Evolutionary conservation across 345 rosid genomes (phyloP).

Genomic region (Reutealis trisperma): DNA sequence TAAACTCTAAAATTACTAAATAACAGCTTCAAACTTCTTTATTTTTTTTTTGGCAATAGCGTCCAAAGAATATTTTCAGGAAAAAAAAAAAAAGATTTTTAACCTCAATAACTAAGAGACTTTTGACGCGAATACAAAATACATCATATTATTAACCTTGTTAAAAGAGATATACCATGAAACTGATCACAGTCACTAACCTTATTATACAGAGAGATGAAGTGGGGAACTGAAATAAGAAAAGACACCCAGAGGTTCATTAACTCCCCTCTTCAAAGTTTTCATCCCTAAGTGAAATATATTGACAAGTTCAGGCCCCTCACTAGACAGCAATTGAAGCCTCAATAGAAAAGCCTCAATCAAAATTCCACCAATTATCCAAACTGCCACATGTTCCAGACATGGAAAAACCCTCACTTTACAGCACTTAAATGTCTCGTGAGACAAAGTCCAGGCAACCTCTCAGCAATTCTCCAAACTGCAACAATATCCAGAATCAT

Average conservation of each 20-base stretch:
- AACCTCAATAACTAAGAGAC: too few species aligned
- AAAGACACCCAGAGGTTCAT: neutral
- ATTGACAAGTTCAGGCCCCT: conserved; percentile 14
- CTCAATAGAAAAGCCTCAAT: conserved; percentile 19
- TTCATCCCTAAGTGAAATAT: conserved; percentile 5
- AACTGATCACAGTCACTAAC: neutral
- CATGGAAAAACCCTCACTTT: conserved; percentile 13
- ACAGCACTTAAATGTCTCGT: conserved; percentile 9
- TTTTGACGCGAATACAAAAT: neutral
- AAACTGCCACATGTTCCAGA: conserved; percentile 17
- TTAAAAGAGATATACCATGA: neutral
- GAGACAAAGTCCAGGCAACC: conserved; percentile 13
- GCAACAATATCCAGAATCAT: conserved; percentile 5
- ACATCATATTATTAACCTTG: neutral
- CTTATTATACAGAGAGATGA: conserved; percentile 7
- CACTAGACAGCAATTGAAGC: conserved; percentile 20
- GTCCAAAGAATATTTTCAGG: too few species aligned
- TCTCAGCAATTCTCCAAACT: conserved; percentile 2
- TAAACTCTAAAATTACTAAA: too few species aligned
- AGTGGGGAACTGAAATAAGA: conserved; percentile 11
- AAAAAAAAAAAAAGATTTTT: too few species aligned
- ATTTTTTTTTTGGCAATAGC: too few species aligned
- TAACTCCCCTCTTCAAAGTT: neutral
- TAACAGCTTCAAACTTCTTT: too few species aligned
- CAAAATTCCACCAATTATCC: conserved; percentile 10